Base-by-base conservation (phyloP, 192 early-diverging fungal genomes). In the Podila epicladia region DNA sequence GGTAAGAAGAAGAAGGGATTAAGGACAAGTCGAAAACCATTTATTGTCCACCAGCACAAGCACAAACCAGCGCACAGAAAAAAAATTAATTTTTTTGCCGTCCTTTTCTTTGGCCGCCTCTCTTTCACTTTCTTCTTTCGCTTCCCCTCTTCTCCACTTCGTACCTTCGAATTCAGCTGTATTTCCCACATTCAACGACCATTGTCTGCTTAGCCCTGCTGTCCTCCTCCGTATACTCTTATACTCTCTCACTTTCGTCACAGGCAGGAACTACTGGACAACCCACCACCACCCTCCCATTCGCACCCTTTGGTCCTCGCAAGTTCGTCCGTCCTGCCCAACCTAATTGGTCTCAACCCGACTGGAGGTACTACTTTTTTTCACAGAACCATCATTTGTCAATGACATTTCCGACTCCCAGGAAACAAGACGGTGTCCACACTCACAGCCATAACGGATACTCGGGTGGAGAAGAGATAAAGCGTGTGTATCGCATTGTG, bases 111-210 rank as follows among this genome's bases (percentile, higher is more conserved):
- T 74, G 20, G 17, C 62, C 24, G 6, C 62, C 17, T 55, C n/a
- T 58, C 33, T n/a, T n/a, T n/a, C n/a, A n/a, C 55, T 33, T n/a
- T 29, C n/a, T 45, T 69, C 38, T 69, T 67, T 60, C 58, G 26
- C 37, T 60, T 60, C 28, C 53, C 28, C 26, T 55, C 19, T 48
- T 49, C 48, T 26, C 48, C 38, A 22, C n/a, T 65, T 35, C 28
- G 5, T 20, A 26, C 66, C 49, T n/a, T 35, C 66, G 28, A 45
- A 45, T 45, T 45, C 11, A 0, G 9, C 66, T 32, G 32, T 22
- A n/a, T 17, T 67, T 58, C 53, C 7, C 53, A 2, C 29, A 19
- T 33, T 45, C 41, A 45, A 45, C 13, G 13, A 17, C 41, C 41
- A 45, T 45, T 45, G 41, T 45, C 41, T 45, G 41, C 41, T 45